Conservation (phyloP, 192 early-diverging fungal species). For the Podila clonocystis region DNA sequence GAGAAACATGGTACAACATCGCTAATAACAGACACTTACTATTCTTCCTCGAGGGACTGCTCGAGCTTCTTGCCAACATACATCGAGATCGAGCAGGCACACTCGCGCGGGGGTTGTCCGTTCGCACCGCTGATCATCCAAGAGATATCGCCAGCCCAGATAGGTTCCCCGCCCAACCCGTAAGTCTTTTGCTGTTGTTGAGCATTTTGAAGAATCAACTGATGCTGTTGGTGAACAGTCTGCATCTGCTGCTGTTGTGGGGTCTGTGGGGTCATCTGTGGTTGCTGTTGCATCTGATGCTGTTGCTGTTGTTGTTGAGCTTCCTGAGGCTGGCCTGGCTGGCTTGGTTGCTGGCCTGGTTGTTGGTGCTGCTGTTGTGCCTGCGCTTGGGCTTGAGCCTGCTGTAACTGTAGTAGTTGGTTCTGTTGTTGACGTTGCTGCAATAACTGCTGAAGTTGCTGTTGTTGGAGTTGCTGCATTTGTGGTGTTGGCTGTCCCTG, state of each 20-base stretch:
- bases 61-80: conserved; percentile 43
- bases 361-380: conserved; percentile 19
- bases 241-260: conserved; percentile 10
- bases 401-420: background rate
- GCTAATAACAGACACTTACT: conserved; percentile 11
- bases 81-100: conserved; percentile 32
- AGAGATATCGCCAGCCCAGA: conserved; percentile 43
- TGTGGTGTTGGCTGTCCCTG: conserved; percentile 9
- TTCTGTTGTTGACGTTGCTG: conserved; percentile 13
- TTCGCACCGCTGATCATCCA: conserved; percentile 22
- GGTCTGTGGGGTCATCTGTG: conserved; percentile 10
- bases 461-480: conserved; percentile 14
- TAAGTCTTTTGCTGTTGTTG: conserved; percentile 27
- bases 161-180: conserved; percentile 29
- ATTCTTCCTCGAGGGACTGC: conserved; percentile 45
- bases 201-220: conserved; percentile 19
- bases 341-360: background rate
- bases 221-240: conserved; percentile 25
- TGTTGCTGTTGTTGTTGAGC: background rate
- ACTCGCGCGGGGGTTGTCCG: conserved; percentile 23
- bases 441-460: conserved; percentile 16
- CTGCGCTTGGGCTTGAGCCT: conserved; percentile 12
- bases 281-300: conserved; percentile 1
- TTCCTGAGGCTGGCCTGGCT: background rate
- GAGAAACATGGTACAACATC: background rate